Percentiles rank a stretch among this genome's conserved stretches.
phyloP scores from a whole-genome alignment of 108 stramenopile species.

The Pseudonitzschia pungens region DNA sequence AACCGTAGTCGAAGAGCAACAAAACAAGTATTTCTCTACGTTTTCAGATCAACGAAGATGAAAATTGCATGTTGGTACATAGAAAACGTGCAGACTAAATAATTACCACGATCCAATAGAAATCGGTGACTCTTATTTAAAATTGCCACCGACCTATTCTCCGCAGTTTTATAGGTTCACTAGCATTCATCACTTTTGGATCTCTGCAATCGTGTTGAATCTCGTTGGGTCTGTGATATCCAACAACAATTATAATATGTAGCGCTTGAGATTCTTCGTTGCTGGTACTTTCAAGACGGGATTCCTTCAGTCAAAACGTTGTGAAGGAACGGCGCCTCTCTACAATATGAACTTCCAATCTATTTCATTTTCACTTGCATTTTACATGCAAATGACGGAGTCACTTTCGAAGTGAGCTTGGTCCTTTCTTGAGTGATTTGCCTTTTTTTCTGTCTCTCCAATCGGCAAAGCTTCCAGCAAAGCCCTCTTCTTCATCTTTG shows the following conservation, averaged over 20 bases:
- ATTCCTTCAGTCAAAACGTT: no score
- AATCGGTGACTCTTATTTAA: constrained; percentile 7
- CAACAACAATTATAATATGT: neutral
- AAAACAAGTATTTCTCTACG: neutral
- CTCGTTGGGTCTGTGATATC: neutral
- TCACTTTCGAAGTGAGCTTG: constrained; percentile 25
- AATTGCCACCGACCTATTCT: neutral
- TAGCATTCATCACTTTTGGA: neutral
- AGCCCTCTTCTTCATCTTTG: constrained; percentile 59
- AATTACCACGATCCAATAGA: neutral
- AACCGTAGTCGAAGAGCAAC: no score
- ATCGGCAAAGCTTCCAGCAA: constrained; percentile 82
- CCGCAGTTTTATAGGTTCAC: neutral
- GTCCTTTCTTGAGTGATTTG: constrained; percentile 39
- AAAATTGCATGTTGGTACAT: neutral
- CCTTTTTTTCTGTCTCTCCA: constrained; percentile 61
- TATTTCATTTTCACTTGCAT: neutral
- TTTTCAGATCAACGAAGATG: no score
- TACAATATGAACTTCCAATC: no score
- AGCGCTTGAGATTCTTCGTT: no score
- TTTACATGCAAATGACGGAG: neutral
- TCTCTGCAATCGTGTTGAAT: neutral
- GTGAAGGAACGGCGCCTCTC: no score
- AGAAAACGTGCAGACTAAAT: neutral
- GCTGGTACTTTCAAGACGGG: no score